These are phyloP conservation scores for Fomitiporia mediterranea DNA, from an alignment of 1,284 basidiomycete species.

Conservation along the genomic window DNA sequence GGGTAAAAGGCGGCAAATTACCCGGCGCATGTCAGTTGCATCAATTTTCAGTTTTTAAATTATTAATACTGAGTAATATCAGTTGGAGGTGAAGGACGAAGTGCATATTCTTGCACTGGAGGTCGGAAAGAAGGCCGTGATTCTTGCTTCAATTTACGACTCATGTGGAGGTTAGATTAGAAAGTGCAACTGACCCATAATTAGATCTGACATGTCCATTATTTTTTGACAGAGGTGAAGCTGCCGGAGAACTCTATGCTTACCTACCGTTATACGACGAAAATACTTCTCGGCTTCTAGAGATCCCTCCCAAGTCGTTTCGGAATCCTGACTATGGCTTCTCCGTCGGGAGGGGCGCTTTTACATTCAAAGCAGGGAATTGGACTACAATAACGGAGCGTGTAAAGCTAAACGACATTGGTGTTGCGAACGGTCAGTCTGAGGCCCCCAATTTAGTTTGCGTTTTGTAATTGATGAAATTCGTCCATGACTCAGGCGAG, in stretches of 20 bases:
- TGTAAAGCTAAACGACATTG: slow-evolving; percentile 37
- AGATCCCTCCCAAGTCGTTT: slow-evolving; percentile 26
- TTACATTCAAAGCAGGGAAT: slow-evolving; percentile 25
- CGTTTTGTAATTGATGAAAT: background rate
- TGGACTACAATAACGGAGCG: slow-evolving; percentile 38
- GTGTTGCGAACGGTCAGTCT: slow-evolving; percentile 24
- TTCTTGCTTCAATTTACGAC: slow-evolving; percentile 28
- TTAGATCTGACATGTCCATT: background rate
- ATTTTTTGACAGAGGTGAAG: slow-evolving; percentile 17
- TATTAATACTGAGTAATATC: background rate
- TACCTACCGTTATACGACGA: slow-evolving; percentile 26
- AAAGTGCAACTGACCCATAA: background rate
- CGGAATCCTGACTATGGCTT: slow-evolving; percentile 29
- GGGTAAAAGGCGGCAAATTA: slow-evolving; percentile 30
- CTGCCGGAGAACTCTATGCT: slow-evolving; percentile 30
- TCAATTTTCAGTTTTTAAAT: background rate
- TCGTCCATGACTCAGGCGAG: slow-evolving; percentile 21
- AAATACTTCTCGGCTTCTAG: slow-evolving; percentile 23
- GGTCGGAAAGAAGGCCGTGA: slow-evolving; percentile 27
- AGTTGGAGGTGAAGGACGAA: slow-evolving; percentile 24
- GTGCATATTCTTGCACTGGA: slow-evolving; percentile 28
- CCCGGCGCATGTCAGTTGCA: slow-evolving; percentile 28
- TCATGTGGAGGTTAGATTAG: slow-evolving; percentile 28
- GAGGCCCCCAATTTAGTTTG: background rate
- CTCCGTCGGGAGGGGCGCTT: slow-evolving; percentile 27